A percentile compares a stretch with the other conserved stretches of the same genome.
Conservation (phyloP, 2,329 filamentous ascomycete species). For the Didymella keratinophila region DNA sequence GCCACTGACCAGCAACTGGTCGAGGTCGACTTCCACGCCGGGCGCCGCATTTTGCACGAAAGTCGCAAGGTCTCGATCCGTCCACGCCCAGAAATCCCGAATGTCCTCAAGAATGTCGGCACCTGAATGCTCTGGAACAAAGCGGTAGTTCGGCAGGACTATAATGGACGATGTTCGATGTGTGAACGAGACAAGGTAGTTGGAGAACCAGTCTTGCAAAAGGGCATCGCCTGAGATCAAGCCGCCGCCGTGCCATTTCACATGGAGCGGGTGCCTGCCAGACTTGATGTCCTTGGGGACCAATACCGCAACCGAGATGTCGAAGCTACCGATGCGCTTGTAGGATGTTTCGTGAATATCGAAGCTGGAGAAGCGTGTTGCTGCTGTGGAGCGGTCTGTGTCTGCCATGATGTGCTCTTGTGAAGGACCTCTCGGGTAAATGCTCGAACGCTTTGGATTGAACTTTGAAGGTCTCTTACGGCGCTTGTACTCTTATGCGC, state of each 20-base stretch:
- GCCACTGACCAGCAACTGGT: constrained; percentile 33
- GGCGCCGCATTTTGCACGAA: constrained; percentile 9
- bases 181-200: constrained; percentile 46
- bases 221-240: constrained; percentile 32
- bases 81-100: constrained; percentile 56
- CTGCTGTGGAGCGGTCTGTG: constrained; percentile 11
- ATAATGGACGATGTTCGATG: constrained; percentile 51
- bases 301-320: constrained; percentile 41
- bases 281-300: constrained; percentile 38
- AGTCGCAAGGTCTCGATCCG: constrained; percentile 30
- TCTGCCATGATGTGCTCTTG: background rate
- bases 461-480: background rate
- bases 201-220: constrained; percentile 20
- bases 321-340: constrained; percentile 44
- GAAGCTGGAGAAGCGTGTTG: constrained; percentile 40
- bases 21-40: constrained; percentile 16
- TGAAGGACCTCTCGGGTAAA: background rate
- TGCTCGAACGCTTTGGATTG: background rate
- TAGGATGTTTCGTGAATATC: constrained; percentile 46
- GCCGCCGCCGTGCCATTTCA: constrained; percentile 53
- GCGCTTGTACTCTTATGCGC: background rate
- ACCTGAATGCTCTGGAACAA: constrained; percentile 56
- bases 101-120: constrained; percentile 55
- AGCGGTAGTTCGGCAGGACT: constrained; percentile 56
- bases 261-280: constrained; percentile 37